phyloP scores from a whole-genome alignment of 192 early-diverging fungal species.

The Funneliformis mosseae region DNA sequence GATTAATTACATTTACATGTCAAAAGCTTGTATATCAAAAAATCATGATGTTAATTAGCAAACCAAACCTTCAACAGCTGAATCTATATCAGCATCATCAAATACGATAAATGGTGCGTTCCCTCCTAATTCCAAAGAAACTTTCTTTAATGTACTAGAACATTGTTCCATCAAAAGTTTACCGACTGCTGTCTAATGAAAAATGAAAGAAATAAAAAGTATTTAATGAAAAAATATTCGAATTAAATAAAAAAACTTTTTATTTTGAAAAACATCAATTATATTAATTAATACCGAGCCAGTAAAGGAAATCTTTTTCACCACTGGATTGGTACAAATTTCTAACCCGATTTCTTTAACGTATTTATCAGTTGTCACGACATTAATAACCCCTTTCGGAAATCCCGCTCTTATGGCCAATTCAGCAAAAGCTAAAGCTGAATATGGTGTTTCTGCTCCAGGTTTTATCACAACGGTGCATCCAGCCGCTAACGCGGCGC shows the following conservation, averaged over 20 bases:
- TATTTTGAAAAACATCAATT: slow-evolving; percentile 3
- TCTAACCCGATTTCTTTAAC: slow-evolving; percentile 56
- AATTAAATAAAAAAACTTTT: background rate
- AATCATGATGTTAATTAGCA: background rate
- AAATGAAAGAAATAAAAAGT: slow-evolving; percentile 11
- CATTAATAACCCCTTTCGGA: slow-evolving; percentile 71
- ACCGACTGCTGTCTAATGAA: slow-evolving; percentile 60
- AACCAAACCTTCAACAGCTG: slow-evolving; percentile 59
- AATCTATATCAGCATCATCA: slow-evolving; percentile 73
- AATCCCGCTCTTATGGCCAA: slow-evolving; percentile 60
- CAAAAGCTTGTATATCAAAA: background rate
- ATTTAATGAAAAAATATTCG: background rate
- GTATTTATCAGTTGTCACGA: slow-evolving; percentile 59
- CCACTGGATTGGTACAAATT: slow-evolving; percentile 52
- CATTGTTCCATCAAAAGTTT: slow-evolving; percentile 65
- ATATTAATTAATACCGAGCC: slow-evolving; percentile 58
- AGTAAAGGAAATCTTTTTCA: slow-evolving; percentile 79
- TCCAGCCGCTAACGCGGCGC: slow-evolving; percentile 77
- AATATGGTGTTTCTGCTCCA: slow-evolving; percentile 56
- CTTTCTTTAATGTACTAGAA: slow-evolving; percentile 68
- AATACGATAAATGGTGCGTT: slow-evolving; percentile 83
- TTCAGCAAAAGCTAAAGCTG: slow-evolving; percentile 55
- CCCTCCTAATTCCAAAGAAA: slow-evolving; percentile 83
- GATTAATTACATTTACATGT: background rate
- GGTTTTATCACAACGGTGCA: slow-evolving; percentile 78